phyloP scores from a whole-genome alignment of 169 alveolate species.

The Theileria equi region DNA sequence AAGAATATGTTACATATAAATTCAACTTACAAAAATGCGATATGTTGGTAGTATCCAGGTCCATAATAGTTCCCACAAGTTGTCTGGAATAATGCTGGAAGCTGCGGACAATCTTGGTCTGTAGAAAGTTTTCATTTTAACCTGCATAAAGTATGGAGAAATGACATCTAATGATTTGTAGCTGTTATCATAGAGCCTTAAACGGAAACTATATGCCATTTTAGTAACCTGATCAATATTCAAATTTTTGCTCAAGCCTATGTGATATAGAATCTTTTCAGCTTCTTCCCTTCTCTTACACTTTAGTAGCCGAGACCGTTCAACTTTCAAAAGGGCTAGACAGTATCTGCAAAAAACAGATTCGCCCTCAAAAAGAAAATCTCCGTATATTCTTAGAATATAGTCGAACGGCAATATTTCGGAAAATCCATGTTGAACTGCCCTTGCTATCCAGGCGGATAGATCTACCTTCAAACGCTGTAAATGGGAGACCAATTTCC shows the following conservation, averaged over 20 bases:
- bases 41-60: constrained; percentile 46
- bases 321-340: constrained; percentile 63
- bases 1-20: background rate
- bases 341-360: constrained; percentile 69
- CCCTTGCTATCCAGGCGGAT: constrained; percentile 76
- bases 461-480: constrained; percentile 68
- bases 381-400: constrained; percentile 70
- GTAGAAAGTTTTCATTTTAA: constrained; percentile 69
- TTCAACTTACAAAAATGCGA: constrained; percentile 38
- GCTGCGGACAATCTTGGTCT: constrained; percentile 65
- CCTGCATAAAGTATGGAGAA: constrained; percentile 71
- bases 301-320: constrained; percentile 53
- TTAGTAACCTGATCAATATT: constrained; percentile 68
- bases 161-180: constrained; percentile 25
- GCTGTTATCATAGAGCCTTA: constrained; percentile 62
- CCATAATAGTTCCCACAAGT: constrained; percentile 74
- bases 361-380: constrained; percentile 71
- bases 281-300: constrained; percentile 64
- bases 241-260: constrained; percentile 61
- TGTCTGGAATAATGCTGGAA: constrained; percentile 56
- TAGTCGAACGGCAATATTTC: constrained; percentile 71
- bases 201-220: constrained; percentile 67
- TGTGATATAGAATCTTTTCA: constrained; percentile 67
- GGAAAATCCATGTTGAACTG: constrained; percentile 73
- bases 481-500: constrained; percentile 43